Base-by-base conservation (phyloP, 2,329 filamentous ascomycete species). In the Arthrobotrys musiformis region DNA sequence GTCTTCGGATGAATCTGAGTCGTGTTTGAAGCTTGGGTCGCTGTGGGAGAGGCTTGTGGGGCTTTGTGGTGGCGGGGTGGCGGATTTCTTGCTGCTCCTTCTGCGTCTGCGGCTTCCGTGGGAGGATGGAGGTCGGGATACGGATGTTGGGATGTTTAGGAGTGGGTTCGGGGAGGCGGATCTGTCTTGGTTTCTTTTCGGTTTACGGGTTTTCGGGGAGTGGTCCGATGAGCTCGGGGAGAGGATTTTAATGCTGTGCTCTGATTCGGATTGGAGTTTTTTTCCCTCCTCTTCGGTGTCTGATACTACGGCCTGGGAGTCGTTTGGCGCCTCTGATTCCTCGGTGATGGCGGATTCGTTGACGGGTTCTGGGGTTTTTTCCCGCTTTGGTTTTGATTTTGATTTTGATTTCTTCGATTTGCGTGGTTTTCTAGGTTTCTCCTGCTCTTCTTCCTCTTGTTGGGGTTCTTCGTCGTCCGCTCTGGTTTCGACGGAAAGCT, bases 1-100 rank as follows among this genome's bases (percentile, higher is more conserved):
- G 40, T 63, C 17, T 13, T 58, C 74, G 7, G 67, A 67, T 35
- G 64, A 64, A 1, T 66, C 58, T 30, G 56, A 50, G 6, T 66
- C 58, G 11, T 48, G 17, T n/a, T 76, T 76, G 46, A 61, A 13
- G 22, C 60, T 66, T 4, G 72, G 62, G 11, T 76, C 72, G 64
- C 72, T 76, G 30, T 76, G 72, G 35, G 72, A 76, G 37, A 76
- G 72, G 50, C 72, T 76, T 4, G 72, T 76, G 9, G 72, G 72
- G 37, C 72, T 76, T 24, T 35, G 56, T 11, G 64, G 64, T 46
- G 72, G 66, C 26, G 63, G 63, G 8, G 58, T 33, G 44, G 61
- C 52, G 44, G 67, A 67, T 42, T 56, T 75, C 17, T 64, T 70
- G 35, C 72, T 58, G n/a, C 70, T 75, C 44, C 72, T 46, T 60